Evolutionary conservation across 805 yeast species (phyloP), one percentile per base, ranked within the genome.

Genomic region (Pichia heedii): DNA sequence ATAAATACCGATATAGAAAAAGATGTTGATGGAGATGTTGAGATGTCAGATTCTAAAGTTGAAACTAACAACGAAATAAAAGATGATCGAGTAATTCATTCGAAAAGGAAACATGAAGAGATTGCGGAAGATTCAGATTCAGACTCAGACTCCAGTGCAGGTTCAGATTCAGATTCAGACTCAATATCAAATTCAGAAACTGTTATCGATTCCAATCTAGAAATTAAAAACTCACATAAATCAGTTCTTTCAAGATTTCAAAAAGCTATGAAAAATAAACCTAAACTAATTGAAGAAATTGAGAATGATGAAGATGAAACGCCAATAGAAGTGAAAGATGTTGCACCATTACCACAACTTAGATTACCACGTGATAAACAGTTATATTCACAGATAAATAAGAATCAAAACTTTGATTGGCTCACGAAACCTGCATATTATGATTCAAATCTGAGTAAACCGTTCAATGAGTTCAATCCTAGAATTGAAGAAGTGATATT

Each of bases 281-380:
- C 49, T 4, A 36, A 52, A 37, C 21, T 51, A 16, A 47, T 50
- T 11, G 44, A 46, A 6, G 57, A 48, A 11, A 38, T 41, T 10
- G 51, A 50, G 0, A 46, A 45, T 4, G 51, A 39, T 10, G 49
- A 43, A 32, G 52, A 48, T 15, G 52, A 49, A 5, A 54, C 46
- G 13, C 57, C 53, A 4, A 47, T 48, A 2, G 67, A 61, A 22
- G 46, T 50, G 19, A 71, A 65, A 54, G 70, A 65, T 37, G 60
- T 90, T 34, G 79, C 73, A 6, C 94, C 96, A 18, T 65, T 90
- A 35, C 97, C 97, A 1, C 96, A 87, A 60, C 95, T 95, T 0
- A 78, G 67, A 29, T 63, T 80, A 22, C 86, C 85, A 4, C 65
- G 66, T 44, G 83, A 79, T 51, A 58, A 60, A 36, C 60, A 57